These are phyloP conservation scores for Penicillium psychrosexuale DNA, from an alignment of 2,329 filamentous ascomycete genomes.

Conservation along the genomic window DNA sequence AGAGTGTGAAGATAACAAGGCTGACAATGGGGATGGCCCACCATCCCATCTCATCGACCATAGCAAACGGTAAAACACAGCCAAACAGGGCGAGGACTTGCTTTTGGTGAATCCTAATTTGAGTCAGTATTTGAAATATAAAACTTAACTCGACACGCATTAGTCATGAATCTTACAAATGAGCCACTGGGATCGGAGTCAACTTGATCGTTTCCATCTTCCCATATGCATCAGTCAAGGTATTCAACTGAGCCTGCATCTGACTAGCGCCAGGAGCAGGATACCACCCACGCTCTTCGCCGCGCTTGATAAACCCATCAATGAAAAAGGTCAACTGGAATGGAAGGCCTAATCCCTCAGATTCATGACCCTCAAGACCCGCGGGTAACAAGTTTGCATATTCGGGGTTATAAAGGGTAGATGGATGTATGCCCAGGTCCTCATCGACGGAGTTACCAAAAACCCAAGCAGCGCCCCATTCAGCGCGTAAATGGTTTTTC, in stretches of 20 bases:
- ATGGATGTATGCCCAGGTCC: conserved; percentile 29
- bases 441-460: conserved; percentile 27
- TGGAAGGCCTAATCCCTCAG: conserved; percentile 57
- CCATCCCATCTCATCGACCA: conserved; percentile 62
- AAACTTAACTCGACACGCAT: neutral
- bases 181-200: conserved; percentile 63
- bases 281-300: conserved; percentile 57
- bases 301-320: conserved; percentile 59
- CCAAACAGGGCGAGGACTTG: conserved; percentile 62
- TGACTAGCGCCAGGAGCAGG: conserved; percentile 57
- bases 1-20: conserved; percentile 62
- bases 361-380: conserved; percentile 54
- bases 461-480: conserved; percentile 54
- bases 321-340: conserved; percentile 60
- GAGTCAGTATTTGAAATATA: neutral
- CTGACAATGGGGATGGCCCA: conserved; percentile 59
- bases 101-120: conserved; percentile 57
- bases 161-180: conserved; percentile 42
- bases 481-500: conserved; percentile 62
- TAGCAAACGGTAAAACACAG: conserved; percentile 60
- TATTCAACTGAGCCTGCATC: conserved; percentile 58
- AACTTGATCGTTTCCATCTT: conserved; percentile 63
- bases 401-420: conserved; percentile 42
- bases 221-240: conserved; percentile 57
- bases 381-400: conserved; percentile 52